These are phyloP conservation scores for Aspergillus kassunensis DNA, from an alignment of 495 filamentous ascomycete genomes.

Conservation along the genomic window DNA sequence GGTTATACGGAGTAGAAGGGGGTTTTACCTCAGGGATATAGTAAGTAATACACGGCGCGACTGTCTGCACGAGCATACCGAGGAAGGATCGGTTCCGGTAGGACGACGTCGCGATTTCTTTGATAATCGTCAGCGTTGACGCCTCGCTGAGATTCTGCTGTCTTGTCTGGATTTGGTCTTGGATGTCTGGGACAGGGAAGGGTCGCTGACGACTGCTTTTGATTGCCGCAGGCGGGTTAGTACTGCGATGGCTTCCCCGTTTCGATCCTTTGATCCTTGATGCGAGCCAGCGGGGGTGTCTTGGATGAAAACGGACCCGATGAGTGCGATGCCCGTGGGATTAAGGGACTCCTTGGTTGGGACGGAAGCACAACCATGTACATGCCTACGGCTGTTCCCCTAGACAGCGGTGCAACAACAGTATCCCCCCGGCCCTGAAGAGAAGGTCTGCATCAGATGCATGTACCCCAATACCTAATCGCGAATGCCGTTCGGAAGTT, in stretches of 20 bases:
- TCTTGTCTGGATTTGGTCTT: not conserved
- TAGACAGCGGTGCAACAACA: not conserved
- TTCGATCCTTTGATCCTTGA: not conserved
- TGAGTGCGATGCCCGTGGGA: not conserved
- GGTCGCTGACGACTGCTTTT: not conserved
- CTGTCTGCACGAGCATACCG: not conserved
- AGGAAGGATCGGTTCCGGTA: not conserved
- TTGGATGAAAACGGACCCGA: not conserved
- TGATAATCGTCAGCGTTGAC: not conserved
- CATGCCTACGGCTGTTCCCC: not conserved
- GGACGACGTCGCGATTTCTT: not conserved
- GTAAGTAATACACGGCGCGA: not conserved
- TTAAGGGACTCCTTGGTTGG: not conserved
- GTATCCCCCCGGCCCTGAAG: not conserved
- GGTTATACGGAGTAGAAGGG: too few species aligned
- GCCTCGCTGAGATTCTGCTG: not conserved
- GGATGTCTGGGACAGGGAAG: not conserved
- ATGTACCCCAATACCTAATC: too few species aligned
- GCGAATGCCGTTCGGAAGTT: too few species aligned
- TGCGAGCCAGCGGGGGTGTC: not conserved
- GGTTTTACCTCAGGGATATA: not conserved
- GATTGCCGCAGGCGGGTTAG: not conserved
- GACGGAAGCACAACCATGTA: not conserved
- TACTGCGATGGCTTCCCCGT: not conserved
- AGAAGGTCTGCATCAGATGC: not conserved